Evolutionary conservation across 257 asterid species (phyloP), one percentile per base, ranked within the genome.

Genomic region (Coffea canephora): DNA sequence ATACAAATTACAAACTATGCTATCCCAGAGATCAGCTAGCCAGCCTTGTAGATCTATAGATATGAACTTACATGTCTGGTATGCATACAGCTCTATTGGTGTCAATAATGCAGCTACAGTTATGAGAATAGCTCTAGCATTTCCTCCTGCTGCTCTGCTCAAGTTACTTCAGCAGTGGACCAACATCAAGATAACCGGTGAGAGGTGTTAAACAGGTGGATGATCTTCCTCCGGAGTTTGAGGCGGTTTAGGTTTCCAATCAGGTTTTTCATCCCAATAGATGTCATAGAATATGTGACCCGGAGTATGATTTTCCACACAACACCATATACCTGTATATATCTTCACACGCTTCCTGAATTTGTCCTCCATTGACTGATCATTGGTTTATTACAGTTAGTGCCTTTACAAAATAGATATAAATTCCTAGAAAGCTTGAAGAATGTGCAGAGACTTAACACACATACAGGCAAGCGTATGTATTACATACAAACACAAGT

Each of bases 201-300:
- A 49, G 59, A 71, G n/a, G 75, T 75, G 66, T 94, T 89, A 91
- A 46, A 87, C 82, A 16, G 96, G 98, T 16, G 95, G 97, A 80
- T 96, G 98, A 86, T 96, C 99, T 71, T 96, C 97, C 80, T 81
- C 83, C n/a, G 89, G 90, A 77, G 91, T 87, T 85, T 89, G 93
- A 50, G 99, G 99, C 15, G 99, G 93, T 61, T 77, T 77, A 0
- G 99, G 93, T 83, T 96, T 94, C 99, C 99, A 96, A 8, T 57
- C 83, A 1, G 97, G 97, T 77, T 94, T 96, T 85, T 96, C 98
- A 76, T 96, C 99, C 99, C 99, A 96, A 77, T 90, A 96, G 79
- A 91, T 90, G 83, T 96, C 97, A 77, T 96, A 96, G 76, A 89
- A 94, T 85, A 96, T 91, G 84, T 94, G 97, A 43, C 99, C 99